Evolutionary conservation across 176 grass and related monocot genomes (phyloP).

Genomic region (Typha latifolia): DNA sequence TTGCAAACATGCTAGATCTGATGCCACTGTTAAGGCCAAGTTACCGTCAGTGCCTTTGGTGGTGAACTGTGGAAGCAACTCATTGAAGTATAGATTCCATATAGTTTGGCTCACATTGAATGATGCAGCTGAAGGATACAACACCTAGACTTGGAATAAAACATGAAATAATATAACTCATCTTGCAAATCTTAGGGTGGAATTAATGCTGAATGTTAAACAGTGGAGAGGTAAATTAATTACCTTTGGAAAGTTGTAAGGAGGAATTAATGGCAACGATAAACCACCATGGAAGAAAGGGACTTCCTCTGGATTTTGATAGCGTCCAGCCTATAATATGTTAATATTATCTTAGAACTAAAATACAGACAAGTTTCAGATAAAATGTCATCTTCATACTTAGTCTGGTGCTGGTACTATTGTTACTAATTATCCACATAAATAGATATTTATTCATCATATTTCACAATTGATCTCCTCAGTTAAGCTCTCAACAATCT

Average conservation of each 20-base stretch:
- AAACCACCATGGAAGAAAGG: conserved; percentile 9
- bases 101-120: conserved; percentile 12
- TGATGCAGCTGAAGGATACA: conserved; percentile 14
- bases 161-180: background rate
- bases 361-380: background rate
- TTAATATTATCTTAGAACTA: background rate
- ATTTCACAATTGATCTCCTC: no score
- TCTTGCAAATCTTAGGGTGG: no score
- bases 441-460: no score
- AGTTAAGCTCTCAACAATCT: no score
- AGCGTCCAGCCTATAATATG: conserved; percentile 11
- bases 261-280: conserved; percentile 7
- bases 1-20: conserved; percentile 21
- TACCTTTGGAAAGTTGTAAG: conserved; percentile 14
- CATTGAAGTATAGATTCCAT: conserved; percentile 9
- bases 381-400: background rate
- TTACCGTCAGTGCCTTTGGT: conserved; percentile 10
- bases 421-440: no score
- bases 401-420: no score
- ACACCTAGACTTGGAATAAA: conserved; percentile 1
- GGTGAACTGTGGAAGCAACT: conserved; percentile 10
- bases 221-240: no score
- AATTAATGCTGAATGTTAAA: background rate
- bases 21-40: conserved; percentile 5
- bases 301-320: conserved; percentile 17